Evolutionary conservation across 2,329 filamentous ascomycete species (phyloP).

Genomic region (Teratosphaeria pseudoeucalypti): DNA sequence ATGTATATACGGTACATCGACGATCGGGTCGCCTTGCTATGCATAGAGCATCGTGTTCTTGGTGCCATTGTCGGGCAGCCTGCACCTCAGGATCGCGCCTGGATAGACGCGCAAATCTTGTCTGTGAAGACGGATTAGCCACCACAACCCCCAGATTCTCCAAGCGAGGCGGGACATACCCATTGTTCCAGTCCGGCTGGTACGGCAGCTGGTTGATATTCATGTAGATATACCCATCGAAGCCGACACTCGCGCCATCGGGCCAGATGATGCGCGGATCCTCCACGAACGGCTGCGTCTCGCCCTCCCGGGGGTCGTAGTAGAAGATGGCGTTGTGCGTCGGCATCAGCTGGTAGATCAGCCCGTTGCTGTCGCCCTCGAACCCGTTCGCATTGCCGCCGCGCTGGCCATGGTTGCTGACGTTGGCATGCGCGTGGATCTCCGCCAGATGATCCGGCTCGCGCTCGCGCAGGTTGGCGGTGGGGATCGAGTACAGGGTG

Average conservation of each 20-base stretch:
- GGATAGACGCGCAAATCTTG: constrained; percentile 33
- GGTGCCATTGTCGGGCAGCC: constrained; percentile 30
- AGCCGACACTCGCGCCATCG: constrained; percentile 32
- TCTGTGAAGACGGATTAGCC: constrained; percentile 17
- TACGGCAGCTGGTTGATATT: constrained; percentile 42
- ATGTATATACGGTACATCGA: neutral
- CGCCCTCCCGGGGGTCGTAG: constrained; percentile 30
- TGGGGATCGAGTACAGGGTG: constrained; percentile 26
- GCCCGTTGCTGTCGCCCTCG: constrained; percentile 33
- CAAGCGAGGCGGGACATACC: neutral
- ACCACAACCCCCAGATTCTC: neutral
- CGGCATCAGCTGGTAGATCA: constrained; percentile 39
- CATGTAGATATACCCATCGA: constrained; percentile 38
- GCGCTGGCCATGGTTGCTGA: constrained; percentile 35
- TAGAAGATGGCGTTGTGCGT: constrained; percentile 37
- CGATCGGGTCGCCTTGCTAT: neutral
- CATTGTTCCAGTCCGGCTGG: neutral
- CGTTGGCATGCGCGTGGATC: constrained; percentile 35
- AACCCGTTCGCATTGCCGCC: constrained; percentile 39
- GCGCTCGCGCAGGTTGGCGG: constrained; percentile 23
- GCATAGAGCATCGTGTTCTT: constrained; percentile 27
- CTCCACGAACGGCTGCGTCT: constrained; percentile 29
- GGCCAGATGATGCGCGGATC: constrained; percentile 37
- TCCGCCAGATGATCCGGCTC: constrained; percentile 25
- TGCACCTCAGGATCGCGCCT: constrained; percentile 36